phyloP scores from a whole-genome alignment of 2,329 filamentous ascomycete genomes.

The Diplodia mutila region DNA sequence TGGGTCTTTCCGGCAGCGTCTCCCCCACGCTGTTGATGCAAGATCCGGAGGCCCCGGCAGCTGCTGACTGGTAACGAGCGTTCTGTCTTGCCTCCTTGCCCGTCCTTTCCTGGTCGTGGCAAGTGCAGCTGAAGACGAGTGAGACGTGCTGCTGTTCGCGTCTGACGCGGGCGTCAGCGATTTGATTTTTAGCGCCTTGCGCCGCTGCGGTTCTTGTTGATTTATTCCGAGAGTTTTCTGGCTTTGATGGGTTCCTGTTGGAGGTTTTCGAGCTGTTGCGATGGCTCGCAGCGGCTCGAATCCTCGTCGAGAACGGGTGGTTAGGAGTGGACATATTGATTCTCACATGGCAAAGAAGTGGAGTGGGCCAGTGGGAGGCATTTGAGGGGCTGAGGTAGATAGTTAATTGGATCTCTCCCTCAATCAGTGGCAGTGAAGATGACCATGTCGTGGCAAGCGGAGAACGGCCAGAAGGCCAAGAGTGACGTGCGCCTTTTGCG shows the following conservation, averaged over 20 bases:
- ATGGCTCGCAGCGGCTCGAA: constrained; percentile 19
- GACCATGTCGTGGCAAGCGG: too few species aligned
- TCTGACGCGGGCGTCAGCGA: constrained; percentile 36
- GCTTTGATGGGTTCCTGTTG: constrained; percentile 7
- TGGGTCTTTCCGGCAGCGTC: constrained; percentile 24
- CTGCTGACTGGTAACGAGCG: constrained; percentile 49
- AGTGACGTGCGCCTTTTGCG: background rate
- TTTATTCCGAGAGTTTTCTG: constrained; percentile 32
- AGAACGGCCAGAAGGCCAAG: too few species aligned
- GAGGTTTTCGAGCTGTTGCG: constrained; percentile 2
- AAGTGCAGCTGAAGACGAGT: constrained; percentile 36
- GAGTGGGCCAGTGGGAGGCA: constrained; percentile 11
- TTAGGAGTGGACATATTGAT: background rate
- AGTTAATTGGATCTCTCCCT: constrained; percentile 19
- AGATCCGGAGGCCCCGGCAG: constrained; percentile 31
- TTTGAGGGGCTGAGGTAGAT: constrained; percentile 15
- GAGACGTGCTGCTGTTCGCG: constrained; percentile 33
- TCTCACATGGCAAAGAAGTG: constrained; percentile 9
- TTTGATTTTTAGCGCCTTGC: constrained; percentile 41
- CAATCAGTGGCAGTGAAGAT: constrained; percentile 4
- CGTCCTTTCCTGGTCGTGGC: background rate
- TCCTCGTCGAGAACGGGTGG: constrained; percentile 27
- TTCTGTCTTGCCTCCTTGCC: constrained; percentile 42
- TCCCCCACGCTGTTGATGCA: constrained; percentile 6
- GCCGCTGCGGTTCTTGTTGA: constrained; percentile 41